Evolutionary conservation across 1,284 basidiomycete species (phyloP), one percentile per base, ranked within the genome.

Genomic region (Trametes hirsuta): DNA sequence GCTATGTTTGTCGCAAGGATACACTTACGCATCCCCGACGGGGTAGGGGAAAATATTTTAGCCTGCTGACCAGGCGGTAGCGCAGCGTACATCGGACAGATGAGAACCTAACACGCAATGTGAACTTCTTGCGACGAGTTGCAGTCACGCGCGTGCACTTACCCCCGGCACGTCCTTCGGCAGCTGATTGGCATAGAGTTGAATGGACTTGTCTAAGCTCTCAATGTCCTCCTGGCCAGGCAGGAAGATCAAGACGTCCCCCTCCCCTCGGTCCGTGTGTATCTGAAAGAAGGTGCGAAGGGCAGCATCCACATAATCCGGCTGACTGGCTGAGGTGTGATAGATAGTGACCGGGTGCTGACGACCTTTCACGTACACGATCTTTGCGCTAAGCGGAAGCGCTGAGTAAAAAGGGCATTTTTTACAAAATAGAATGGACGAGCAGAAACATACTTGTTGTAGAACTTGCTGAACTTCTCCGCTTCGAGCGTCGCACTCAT

Each of bases 401-500:
- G 39, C n/a, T 45, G 22, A 24, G 41, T 9, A 14, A 25, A 50
- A n/a, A 35, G 14, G 22, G 44, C 25, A 5, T 12, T 35, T 44
- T n/a, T 3, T 44, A 18, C 18, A 18, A 18, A 18, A 18, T 18
- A 18, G 18, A 18, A 18, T 11, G 30, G 18, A 18, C 10, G n/a
- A 44, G 18, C 15, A 36, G 15, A 8, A 18, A 61, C 60, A 36
- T 66, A 95, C 91, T 84, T 79, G 70, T 89, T 76, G 70, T 94
- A 98, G 75, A 97, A 99, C 45, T 81, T 81, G 74, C 91, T 92
- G 74, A 99, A 99, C 63, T 93, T 93, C 61, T 95, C 88, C 0
- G 96, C 95, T 72, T 99, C 96, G 18, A 99, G 83, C 2, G 97
- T 99, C 1, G 97, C 97, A 76, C 93, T 95, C 97, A 98, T 99